Conservation (phyloP, 768 basidiomycete species). For the Suillus sp. region DNA sequence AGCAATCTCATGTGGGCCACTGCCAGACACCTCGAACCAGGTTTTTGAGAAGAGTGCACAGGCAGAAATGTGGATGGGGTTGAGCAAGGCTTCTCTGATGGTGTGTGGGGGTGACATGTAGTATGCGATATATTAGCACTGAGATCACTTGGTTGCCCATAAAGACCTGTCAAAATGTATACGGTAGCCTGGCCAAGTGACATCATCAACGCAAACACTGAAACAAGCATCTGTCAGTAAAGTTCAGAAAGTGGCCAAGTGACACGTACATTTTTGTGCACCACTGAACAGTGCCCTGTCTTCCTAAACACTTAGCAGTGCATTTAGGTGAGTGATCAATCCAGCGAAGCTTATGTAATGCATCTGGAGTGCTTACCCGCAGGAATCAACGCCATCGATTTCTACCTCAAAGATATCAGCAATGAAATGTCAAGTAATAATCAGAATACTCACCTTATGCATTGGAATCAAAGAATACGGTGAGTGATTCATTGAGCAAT, state of each 20-base stretch:
- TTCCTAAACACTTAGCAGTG: no score
- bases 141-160: conserved; percentile 94
- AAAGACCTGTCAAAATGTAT: conserved; percentile 95
- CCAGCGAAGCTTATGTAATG: no score
- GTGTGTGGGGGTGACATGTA: conserved; percentile 99
- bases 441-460: no score
- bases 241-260: neutral
- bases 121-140: conserved; percentile 93
- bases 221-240: conserved; percentile 37
- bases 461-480: no score
- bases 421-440: no score
- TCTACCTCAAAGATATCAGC: no score
- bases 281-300: conserved; percentile 94
- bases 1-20: conserved; percentile 93
- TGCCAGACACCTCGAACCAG: conserved; percentile 98
- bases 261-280: conserved; percentile 91
- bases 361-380: no score
- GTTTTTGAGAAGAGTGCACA: conserved; percentile 99
- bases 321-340: no score
- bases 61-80: conserved; percentile 92
- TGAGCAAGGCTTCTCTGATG: conserved; percentile 80
- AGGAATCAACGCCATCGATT: no score
- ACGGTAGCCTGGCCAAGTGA: conserved; percentile 97
- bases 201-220: no score
- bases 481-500: no score